Evolutionary conservation across 1,284 basidiomycete genomes (phyloP).

Genomic region (Xanthoconium separans): DNA sequence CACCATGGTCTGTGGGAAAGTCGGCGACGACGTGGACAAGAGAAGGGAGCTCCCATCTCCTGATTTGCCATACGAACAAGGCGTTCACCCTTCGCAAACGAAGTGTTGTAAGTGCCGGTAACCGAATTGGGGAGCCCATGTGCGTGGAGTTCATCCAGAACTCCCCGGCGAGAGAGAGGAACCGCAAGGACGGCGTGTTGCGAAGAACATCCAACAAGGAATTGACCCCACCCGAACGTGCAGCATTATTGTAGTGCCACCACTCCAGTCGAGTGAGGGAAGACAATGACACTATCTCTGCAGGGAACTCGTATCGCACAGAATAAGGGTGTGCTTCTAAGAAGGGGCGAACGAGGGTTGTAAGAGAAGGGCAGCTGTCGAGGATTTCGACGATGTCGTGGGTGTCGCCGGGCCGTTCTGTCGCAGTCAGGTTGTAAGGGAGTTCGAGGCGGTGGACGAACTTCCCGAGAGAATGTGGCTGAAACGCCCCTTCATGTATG

Average conservation of each 20-base stretch:
- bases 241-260: constrained; percentile 61
- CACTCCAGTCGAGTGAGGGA: constrained; percentile 65
- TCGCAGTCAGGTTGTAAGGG: constrained; percentile 54
- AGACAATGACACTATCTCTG: constrained; percentile 42
- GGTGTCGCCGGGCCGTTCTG: constrained; percentile 32
- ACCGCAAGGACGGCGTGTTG: constrained; percentile 53
- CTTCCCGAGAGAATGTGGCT: constrained; percentile 36
- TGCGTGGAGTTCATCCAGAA: constrained; percentile 33
- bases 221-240: constrained; percentile 65
- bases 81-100: constrained; percentile 50
- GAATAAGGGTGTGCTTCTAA: constrained; percentile 23
- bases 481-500: constrained; percentile 4
- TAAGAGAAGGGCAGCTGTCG: constrained; percentile 46
- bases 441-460: constrained; percentile 54
- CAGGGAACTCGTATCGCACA: constrained; percentile 54
- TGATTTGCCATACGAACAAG: constrained; percentile 49
- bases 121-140: constrained; percentile 28
- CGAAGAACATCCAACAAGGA: constrained; percentile 52
- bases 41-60: constrained; percentile 53
- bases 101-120: constrained; percentile 50
- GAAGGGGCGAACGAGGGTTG: constrained; percentile 55
- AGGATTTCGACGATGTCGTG: constrained; percentile 44
- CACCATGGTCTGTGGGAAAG: constrained; percentile 27
- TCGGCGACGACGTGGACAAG: constrained; percentile 42
- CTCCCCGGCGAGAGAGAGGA: constrained; percentile 57